Evolutionary conservation across 768 basidiomycete genomes (phyloP), one percentile per base, ranked within the genome.

Genomic region (Favolaschia claudopus): DNA sequence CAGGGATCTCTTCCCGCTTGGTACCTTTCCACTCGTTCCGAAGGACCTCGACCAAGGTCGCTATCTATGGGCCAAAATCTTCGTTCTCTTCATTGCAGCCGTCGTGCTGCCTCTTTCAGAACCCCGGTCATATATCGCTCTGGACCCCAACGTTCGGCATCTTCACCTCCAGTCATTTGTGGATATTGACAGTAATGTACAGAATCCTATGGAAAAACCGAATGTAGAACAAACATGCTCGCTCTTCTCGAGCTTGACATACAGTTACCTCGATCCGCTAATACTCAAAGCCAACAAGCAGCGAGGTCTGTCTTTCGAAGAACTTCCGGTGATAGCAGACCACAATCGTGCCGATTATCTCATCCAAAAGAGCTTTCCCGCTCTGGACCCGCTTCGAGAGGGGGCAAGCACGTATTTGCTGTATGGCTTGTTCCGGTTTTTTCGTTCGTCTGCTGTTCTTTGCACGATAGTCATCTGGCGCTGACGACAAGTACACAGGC

Each of bases 261-360:
- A 79, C 64, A 64, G 71, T 22, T 87, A 77, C 73, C 69, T 85
- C 58, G 81, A 85, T 50, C 70, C 74, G 7, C 66, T 77, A 34
- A 70, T 83, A 22, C 70, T 72, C 50, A 62, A 66, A 27, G 80
- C 79, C 10, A 74, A 72, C 58, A 69, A 71, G 24, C 64, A 74
- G 31, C 62, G 75, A 7, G 78, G 78, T 61, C 61, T 82, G 7
- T 63, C 74, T 3, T 66, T 72, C 25, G 77, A 80, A 1, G 64
- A 75, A 49, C 64, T 82, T 0, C 85, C 84, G 10, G 76, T 78
- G 2, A 65, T 87, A 20, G 79, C 84, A 1, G 86, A 88, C 60
- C 78, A 79, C 47, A 77, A 80, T 40, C 65, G 61, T 25, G 70
- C 74, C 7, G 71, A 69, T 45, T 67, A 76, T 49, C 67, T 80